Base-by-base conservation (phyloP, 352 stramenopile species). In the Globisporangium alternatum region DNA sequence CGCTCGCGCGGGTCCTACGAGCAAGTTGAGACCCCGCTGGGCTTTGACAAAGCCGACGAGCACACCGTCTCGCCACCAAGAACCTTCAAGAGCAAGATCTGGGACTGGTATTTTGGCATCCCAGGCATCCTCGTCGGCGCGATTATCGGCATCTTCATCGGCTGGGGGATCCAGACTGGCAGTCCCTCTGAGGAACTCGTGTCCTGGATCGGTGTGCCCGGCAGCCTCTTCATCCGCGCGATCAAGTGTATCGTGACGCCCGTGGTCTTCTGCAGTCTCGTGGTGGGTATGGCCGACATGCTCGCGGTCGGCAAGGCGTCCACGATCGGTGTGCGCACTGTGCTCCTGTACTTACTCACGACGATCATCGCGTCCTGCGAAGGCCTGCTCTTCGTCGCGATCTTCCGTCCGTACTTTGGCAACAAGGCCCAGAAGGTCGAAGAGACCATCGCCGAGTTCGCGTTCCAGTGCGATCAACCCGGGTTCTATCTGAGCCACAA, bases 161-260 rank as follows among this genome's bases (percentile, higher is more conserved):
- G 74, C 45, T 62, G 62, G n/a, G 59, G 66, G 7, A 33, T 62
- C 28, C 48, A 72, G 31, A 69, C 62, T 8, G 54, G 17, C 19
- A 51, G 67, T 2, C 56, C 58, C 25, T 64, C 56, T 15, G 55
- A 45, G 0, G 62, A 54, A n/a, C 64, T 70, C 22, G 64, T 64
- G 43, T 72, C 67, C 2, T 84, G 77, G 77, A 69, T 84, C 55
- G 70, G 61, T 51, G 68, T 72, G 15, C 68, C 69, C 13, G 77
- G 77, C 52, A 64, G 57, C 1, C 76, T 86, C 49, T 86, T 86
- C 64, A 72, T 86, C 45, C 73, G 73, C 49, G 77, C 75, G 10
- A 59, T 86, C 48, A 72, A 77, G 49, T 86, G 77, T 19, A 65
- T 66, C 22, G 71, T 84, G 39, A 67, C 71, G 13, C 72, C 74